Conservation (phyloP, 2,329 filamentous ascomycete genomes). For the Hymenotorrendiella dingleyae region DNA sequence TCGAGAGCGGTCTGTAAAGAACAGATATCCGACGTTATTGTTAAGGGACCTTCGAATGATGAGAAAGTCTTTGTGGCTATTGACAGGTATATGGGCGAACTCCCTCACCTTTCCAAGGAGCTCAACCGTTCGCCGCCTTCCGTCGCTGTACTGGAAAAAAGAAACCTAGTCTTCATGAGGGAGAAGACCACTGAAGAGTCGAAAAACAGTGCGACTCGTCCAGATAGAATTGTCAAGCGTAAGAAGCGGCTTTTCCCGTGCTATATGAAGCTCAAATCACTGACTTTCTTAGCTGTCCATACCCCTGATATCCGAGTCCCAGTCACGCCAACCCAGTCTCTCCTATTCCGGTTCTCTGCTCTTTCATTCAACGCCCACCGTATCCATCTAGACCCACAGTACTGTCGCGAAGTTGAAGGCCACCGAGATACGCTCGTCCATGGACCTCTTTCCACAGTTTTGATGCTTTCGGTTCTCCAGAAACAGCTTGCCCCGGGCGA, state of each 20-base stretch:
- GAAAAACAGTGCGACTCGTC: constrained; percentile 12
- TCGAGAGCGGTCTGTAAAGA: constrained; percentile 39
- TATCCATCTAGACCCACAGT: constrained; percentile 77
- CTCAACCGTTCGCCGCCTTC: no score
- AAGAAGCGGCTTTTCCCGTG: constrained; percentile 9
- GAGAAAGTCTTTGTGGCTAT: constrained; percentile 30
- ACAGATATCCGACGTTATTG: constrained; percentile 33
- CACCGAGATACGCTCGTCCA: constrained; percentile 75
- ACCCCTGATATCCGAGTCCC: constrained; percentile 48
- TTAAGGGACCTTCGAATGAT: constrained; percentile 21
- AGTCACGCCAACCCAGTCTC: constrained; percentile 58
- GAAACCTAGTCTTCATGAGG: constrained; percentile 60
- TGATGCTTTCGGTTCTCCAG: constrained; percentile 66
- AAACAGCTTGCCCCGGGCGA: constrained; percentile 37
- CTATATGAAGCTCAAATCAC: background rate
- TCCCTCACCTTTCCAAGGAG: no score
- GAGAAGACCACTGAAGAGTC: constrained; percentile 25
- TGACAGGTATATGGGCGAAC: constrained; percentile 23
- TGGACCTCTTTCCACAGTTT: constrained; percentile 71
- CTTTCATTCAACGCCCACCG: constrained; percentile 88
- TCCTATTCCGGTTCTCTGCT: constrained; percentile 87
- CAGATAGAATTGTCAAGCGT: constrained; percentile 23
- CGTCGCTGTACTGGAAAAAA: constrained; percentile 48
- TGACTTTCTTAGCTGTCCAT: constrained; percentile 12
- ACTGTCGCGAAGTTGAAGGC: constrained; percentile 65